phyloP scores from a whole-genome alignment of 1,284 basidiomycete genomes.

The Lentinula novae-zelandiae region DNA sequence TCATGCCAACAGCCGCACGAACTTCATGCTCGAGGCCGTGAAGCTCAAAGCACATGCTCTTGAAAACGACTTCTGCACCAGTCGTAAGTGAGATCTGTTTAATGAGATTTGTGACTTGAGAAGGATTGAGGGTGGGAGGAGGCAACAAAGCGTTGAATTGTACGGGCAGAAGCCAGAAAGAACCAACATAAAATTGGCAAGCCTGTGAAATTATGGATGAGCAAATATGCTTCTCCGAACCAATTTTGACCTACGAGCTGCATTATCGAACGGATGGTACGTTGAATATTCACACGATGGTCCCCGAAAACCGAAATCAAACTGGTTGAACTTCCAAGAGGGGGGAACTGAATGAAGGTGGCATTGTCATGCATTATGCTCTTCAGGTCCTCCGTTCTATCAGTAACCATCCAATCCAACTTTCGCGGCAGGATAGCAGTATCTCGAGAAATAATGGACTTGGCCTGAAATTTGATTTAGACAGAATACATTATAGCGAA shows the following conservation, averaged over 20 bases:
- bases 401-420: constrained; percentile 96
- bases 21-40: constrained; percentile 96
- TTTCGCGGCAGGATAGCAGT: constrained; percentile 94
- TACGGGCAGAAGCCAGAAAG: constrained; percentile 92
- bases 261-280: constrained; percentile 95
- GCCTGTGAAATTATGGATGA: constrained; percentile 48
- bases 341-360: constrained; percentile 92
- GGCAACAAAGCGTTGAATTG: constrained; percentile 91
- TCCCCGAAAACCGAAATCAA: constrained; percentile 94
- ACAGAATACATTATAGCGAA: constrained; percentile 6
- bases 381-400: constrained; percentile 88
- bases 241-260: constrained; percentile 66
- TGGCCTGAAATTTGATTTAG: constrained; percentile 54
- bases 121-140: constrained; percentile 76
- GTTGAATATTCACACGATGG: constrained; percentile 91
- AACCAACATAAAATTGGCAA: constrained; percentile 94
- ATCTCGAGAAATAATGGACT: constrained; percentile 88
- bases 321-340: constrained; percentile 88
- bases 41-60: constrained; percentile 96
- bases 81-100: constrained; percentile 86
- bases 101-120: constrained; percentile 82
- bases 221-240: neutral
- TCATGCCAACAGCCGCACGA: constrained; percentile 79
- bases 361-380: constrained; percentile 95
- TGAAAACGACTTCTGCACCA: constrained; percentile 95